Evolutionary conservation across 768 basidiomycete species (phyloP).

Genomic region (Termitomyces sp.): DNA sequence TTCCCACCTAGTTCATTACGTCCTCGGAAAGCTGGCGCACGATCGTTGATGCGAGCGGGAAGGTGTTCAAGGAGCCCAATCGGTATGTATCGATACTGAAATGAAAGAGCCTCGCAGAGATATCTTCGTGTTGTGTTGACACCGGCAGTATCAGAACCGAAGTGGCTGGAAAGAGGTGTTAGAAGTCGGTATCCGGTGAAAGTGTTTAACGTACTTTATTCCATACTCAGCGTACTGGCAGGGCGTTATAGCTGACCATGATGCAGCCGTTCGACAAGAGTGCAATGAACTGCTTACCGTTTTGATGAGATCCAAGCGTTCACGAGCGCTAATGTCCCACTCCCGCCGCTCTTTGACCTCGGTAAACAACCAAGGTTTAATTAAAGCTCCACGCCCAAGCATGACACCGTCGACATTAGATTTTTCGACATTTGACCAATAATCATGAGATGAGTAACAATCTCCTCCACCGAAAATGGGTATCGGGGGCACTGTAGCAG

Average conservation of each 20-base stretch:
- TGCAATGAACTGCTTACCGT: conserved; percentile 41
- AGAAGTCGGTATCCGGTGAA: background rate
- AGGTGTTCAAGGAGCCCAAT: conserved; percentile 84
- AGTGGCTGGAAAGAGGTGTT: conserved; percentile 45
- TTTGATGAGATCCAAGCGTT: conserved; percentile 74
- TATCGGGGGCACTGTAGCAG: conserved; percentile 60
- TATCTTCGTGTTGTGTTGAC: conserved; percentile 90
- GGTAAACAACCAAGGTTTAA: conserved; percentile 96
- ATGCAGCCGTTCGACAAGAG: background rate
- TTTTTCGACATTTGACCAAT: conserved; percentile 71
- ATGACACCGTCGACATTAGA: conserved; percentile 92
- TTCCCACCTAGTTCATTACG: conserved; percentile 80
- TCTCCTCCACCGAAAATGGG: conserved; percentile 98
- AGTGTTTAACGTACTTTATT: conserved; percentile 47
- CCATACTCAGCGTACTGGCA: conserved; percentile 82
- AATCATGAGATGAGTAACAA: conserved; percentile 82
- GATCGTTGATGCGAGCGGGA: conserved; percentile 83
- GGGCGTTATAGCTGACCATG: background rate
- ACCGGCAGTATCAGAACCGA: conserved; percentile 83
- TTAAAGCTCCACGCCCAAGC: conserved; percentile 91
- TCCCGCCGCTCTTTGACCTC: conserved; percentile 90
- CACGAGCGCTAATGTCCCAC: conserved; percentile 88
- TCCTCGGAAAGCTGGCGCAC: conserved; percentile 83
- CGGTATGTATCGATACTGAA: conserved; percentile 94
- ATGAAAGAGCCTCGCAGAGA: conserved; percentile 92